phyloP scores from a whole-genome alignment of 2,329 filamentous ascomycete species.

The Colletotrichum brevisporum region DNA sequence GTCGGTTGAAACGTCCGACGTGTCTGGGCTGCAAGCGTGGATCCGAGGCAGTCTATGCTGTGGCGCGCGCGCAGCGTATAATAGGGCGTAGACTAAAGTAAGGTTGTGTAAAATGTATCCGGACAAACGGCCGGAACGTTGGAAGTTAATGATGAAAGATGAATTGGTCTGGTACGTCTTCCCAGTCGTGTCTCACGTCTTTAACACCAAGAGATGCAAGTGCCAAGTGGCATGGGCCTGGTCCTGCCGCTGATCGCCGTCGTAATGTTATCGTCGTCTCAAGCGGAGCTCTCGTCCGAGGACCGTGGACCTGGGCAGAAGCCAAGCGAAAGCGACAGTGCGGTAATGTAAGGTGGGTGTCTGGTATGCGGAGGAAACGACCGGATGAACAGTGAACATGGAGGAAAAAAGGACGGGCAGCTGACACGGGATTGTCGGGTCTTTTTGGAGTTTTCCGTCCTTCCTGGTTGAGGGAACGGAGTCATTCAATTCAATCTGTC shows the following conservation, averaged over 20 bases:
- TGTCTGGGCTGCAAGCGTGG: conserved; percentile 24
- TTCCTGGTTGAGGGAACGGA: conserved; percentile 2
- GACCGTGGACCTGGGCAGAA: conserved; percentile 8
- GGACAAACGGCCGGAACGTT: conserved; percentile 33
- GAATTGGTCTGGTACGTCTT: conserved; percentile 13
- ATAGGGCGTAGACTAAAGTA: conserved; percentile 18
- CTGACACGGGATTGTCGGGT: conserved; percentile 22
- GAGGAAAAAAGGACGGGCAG: not conserved
- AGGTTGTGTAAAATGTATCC: conserved; percentile 24
- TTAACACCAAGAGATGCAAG: conserved; percentile 3
- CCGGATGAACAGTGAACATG: not conserved
- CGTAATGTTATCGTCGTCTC: conserved; percentile 2
- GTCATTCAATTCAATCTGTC: conserved; percentile 20
- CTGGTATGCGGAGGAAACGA: conserved; percentile 3
- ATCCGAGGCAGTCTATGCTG: conserved; percentile 17
- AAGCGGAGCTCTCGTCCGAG: conserved; percentile 1
- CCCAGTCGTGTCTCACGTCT: conserved; percentile 29
- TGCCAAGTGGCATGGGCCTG: conserved; percentile 9
- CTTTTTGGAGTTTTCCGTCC: conserved; percentile 27
- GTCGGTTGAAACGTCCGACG: conserved; percentile 34
- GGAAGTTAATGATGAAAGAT: conserved; percentile 28
- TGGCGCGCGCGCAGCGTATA: conserved; percentile 14
- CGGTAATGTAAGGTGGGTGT: not conserved
- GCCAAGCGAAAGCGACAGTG: conserved; percentile 1
- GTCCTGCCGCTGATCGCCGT: conserved; percentile 7